phyloP scores from a whole-genome alignment of 768 basidiomycete species.

The Megacollybia marginata region DNA sequence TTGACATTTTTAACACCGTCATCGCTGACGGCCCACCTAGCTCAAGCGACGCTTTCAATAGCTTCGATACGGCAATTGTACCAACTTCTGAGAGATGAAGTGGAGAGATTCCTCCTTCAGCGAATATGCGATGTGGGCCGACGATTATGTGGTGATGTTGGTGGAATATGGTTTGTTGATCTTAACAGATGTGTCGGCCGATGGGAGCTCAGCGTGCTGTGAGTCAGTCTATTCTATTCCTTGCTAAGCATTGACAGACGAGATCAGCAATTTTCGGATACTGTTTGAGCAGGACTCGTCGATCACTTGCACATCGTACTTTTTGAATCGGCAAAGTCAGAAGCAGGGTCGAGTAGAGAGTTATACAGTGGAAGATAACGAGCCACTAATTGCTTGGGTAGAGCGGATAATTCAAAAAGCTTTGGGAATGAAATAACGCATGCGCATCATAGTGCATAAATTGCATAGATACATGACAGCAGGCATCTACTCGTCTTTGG shows the following conservation, averaged over 20 bases:
- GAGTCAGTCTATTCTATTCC: constrained; percentile 21
- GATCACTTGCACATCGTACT: constrained; percentile 54
- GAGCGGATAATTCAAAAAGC: constrained; percentile 37
- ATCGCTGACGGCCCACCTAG: constrained; percentile 66
- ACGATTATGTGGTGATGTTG: constrained; percentile 40
- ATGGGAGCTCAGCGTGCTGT: constrained; percentile 78
- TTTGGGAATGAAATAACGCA: constrained; percentile 9
- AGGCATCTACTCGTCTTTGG: constrained; percentile 56
- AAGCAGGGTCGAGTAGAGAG: constrained; percentile 33
- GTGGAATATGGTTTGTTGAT: constrained; percentile 78
- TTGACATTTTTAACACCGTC: constrained; percentile 75
- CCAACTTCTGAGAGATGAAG: constrained; percentile 72
- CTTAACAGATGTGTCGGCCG: constrained; percentile 63
- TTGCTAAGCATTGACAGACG: not conserved
- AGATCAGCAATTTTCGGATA: constrained; percentile 55
- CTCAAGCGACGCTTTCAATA: constrained; percentile 70
- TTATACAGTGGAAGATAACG: constrained; percentile 27
- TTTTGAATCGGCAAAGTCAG: constrained; percentile 33
- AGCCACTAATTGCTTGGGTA: constrained; percentile 50
- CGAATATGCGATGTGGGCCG: constrained; percentile 64
- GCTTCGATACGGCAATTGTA: constrained; percentile 71
- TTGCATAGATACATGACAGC: constrained; percentile 9
- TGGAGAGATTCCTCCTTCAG: constrained; percentile 61
- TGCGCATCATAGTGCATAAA: constrained; percentile 1
- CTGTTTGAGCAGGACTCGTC: constrained; percentile 40